These are phyloP conservation scores for Hortaea sp. DNA, from an alignment of 2,329 filamentous ascomycete genomes.

Conservation along the genomic window DNA sequence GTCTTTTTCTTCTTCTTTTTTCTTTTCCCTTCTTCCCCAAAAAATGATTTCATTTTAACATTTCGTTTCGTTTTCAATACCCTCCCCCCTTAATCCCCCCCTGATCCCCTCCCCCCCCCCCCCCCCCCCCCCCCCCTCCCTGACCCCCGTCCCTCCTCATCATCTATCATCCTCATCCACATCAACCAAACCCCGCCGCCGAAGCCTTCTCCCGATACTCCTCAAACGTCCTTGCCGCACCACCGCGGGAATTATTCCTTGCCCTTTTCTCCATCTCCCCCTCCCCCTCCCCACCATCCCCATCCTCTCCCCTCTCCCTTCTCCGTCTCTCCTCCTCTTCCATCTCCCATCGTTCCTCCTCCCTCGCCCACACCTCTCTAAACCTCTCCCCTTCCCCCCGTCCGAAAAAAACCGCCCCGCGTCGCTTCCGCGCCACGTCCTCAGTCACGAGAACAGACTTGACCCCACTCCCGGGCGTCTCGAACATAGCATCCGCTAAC, in stretches of 20 bases:
- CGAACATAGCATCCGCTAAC: conserved; percentile 38
- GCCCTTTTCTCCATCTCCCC: conserved; percentile 17
- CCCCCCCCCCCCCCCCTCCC: too few relatives aligned
- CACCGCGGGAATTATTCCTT: conserved; percentile 18
- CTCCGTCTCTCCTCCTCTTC: conserved; percentile 28
- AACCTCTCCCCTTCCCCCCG: conserved; percentile 30
- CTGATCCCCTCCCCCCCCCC: too few relatives aligned
- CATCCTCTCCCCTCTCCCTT: conserved; percentile 5
- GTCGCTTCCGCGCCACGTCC: conserved; percentile 34
- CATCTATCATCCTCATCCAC: background rate
- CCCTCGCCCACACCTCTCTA: conserved; percentile 28
- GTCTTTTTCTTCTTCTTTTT: too few relatives aligned
- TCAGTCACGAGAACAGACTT: conserved; percentile 38
- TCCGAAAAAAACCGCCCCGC: conserved; percentile 33
- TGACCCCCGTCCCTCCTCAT: too few relatives aligned
- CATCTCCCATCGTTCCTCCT: conserved; percentile 39
- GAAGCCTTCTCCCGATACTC: conserved; percentile 36
- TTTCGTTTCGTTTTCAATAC: too few relatives aligned
- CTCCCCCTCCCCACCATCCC: conserved; percentile 18
- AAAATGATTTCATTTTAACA: too few relatives aligned
- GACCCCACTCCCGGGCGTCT: conserved; percentile 35
- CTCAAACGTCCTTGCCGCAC: conserved; percentile 32
- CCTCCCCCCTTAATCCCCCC: too few relatives aligned
- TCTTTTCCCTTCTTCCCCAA: too few relatives aligned
- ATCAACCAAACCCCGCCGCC: conserved; percentile 22